Base-by-base conservation (phyloP, 2,329 filamentous ascomycete species). In the Hymenoscyphus albidus region DNA sequence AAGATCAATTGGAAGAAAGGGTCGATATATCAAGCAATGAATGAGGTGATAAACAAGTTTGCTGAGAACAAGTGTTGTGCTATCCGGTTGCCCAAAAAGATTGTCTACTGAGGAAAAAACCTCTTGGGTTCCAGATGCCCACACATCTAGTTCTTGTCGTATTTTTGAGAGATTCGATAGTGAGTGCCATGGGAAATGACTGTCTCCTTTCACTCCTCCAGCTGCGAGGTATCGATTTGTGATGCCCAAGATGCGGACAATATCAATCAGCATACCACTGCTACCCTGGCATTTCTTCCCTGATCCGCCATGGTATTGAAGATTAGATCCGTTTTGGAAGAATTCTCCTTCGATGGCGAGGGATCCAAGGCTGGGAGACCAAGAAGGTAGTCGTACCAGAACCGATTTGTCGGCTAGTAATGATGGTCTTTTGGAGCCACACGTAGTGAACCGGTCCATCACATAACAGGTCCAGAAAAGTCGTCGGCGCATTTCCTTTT, bases 391-490 rank as follows among this genome's bases (percentile, higher is more conserved):
- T 42, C 90, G 85, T 58, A 96, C 79, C 16, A 90, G 79, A 65
- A 96, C 89, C 1, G 87, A 88, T 73, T 91, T 87, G 76, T 96
- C 92, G 32, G 86, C 84, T 31, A 95, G 88, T 7, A 96, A 79
- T n/a, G 90, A 91, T 0, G 92, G 91, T 10, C 92, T 83, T 72
- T 90, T 92, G 3, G 92, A 94, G 16, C 92, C 92, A 69, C 90
- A 92, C 1, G 90, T 86, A 70, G 88, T 83, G 71, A 94, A 95
- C n/a, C 90, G 85, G 74, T 96, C 92, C 76, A 96, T 88, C 32
- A 96, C 80, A 71, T 95, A 96, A 74, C 91, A 94, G 1, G 90
- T 88, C 92, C 92, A 96, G 76, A 96, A 96, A 1, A 96, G 79
- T n/a, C 90, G 84, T 62, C 92, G 82, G 57, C 90, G 84, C 73